Base-by-base conservation (phyloP, 1,284 basidiomycete genomes). In the Crepidotus sp. region DNA sequence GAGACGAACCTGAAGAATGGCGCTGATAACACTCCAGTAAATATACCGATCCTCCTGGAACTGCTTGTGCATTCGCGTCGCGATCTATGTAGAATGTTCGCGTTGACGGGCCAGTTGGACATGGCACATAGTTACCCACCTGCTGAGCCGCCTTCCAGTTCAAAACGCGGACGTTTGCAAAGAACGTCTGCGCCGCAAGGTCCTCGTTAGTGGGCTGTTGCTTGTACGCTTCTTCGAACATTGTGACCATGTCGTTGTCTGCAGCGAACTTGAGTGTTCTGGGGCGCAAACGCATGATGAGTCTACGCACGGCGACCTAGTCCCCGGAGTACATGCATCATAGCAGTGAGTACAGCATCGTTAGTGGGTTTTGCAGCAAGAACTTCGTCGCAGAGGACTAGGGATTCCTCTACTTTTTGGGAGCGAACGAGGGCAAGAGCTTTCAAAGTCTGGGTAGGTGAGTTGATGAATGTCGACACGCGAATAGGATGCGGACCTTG, bases 141-240 rank as follows among this genome's bases (percentile, higher is more conserved):
- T 82, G 79, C 60, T 89, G 86, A 19, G 83, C 83, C 35, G 77
- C 73, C 60, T 86, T 87, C 85, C 85, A 89, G 50, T 83, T 80
- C 6, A 72, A 71, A 27, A 80, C 76, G 51, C 84, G 76, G 21
- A 83, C 75, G 55, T 88, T 84, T 30, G 86, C 83, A 56, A 87
- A 79, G 67, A 92, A 92, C 0, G 84, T 82, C 58, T 92, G 86
- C 15, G 73, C 71, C 10, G 81, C 84, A 5, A 92, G 73, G 43
- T 90, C 85, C 57, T 91, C 86, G 57, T 88, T 89, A 6, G 63
- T 59, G 13, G 90, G 87, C 45, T 83, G 74, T 50, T 80, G 74
- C 60, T 82, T 84, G 64, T 75, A 86, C 2, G 84, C 85, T 39
- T 83, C 78, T 50, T 88, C 85, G 53, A 81, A 88, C 82, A 88